These are phyloP conservation scores for Xylaria nigripes DNA, from an alignment of 495 filamentous ascomycete genomes.

Conservation along the genomic window DNA sequence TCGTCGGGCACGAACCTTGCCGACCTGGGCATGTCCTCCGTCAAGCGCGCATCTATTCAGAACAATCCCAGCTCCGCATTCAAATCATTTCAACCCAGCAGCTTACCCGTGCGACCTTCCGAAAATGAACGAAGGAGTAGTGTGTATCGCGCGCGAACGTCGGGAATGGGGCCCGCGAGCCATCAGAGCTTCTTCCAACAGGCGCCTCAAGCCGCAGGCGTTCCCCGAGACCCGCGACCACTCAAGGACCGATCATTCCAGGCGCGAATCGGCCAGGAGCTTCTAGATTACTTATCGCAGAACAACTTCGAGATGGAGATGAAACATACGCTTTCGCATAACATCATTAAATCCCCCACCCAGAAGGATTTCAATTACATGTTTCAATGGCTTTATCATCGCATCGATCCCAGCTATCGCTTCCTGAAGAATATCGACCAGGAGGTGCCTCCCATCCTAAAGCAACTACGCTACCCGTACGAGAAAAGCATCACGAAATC, in stretches of 20 bases:
- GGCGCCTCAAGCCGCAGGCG: slow-evolving; percentile 65
- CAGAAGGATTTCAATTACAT: slow-evolving; percentile 96
- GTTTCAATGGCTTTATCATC: slow-evolving; percentile 95
- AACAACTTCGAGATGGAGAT: slow-evolving; percentile 96
- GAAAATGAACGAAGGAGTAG: slow-evolving; percentile 72
- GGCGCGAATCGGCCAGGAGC: slow-evolving; percentile 72
- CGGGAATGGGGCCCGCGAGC: slow-evolving; percentile 42
- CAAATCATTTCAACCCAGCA: slow-evolving; percentile 41
- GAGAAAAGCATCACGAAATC: slow-evolving; percentile 91
- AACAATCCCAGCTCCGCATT: slow-evolving; percentile 57
- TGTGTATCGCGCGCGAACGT: slow-evolving; percentile 63
- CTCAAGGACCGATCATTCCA: slow-evolving; percentile 75
- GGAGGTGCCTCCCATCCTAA: slow-evolving; percentile 83
- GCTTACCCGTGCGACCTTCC: slow-evolving; percentile 34
- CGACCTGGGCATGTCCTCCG: slow-evolving; percentile 72
- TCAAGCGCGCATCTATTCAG: slow-evolving; percentile 75
- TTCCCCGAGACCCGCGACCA: slow-evolving; percentile 81
- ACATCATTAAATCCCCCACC: slow-evolving; percentile 84
- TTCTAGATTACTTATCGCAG: slow-evolving; percentile 81
- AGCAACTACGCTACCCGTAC: slow-evolving; percentile 89
- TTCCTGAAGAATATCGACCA: slow-evolving; percentile 90
- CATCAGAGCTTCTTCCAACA: slow-evolving; percentile 91
- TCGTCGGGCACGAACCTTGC: slow-evolving; percentile 70
- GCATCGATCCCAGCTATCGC: slow-evolving; percentile 84
- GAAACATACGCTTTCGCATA: slow-evolving; percentile 81